Evolutionary conservation across 257 asterid genomes (phyloP), one percentile per base, ranked within the genome.

Genomic region (Gentiana macrophylla): DNA sequence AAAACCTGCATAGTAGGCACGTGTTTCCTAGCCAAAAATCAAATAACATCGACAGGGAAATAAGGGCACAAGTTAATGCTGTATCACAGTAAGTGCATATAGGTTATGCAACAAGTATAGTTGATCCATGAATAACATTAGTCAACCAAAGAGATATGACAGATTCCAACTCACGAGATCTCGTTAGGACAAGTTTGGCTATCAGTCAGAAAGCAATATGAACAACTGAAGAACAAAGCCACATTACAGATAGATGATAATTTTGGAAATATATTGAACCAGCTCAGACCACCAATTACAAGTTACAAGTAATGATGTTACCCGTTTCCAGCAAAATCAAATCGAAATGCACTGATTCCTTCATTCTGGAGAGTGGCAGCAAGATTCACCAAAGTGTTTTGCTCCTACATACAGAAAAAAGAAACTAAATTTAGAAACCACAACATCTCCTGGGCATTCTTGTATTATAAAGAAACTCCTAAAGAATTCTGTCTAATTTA

Each of bases 271-370:
- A 5, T 41, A 41, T 0, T 56, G 11, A 51, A 52, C 4, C 54
- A 62, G 32, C 35, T 63, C 32, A 12, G 35, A 44, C 62, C 15
- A 59, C 45, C 35, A 37, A 34, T 35, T 38, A 63, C 8, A 33
- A 37, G 75, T 58, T 24, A 24, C 24, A 24, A 24, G 24, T 24
- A 24, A 24, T 24, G 24, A 24, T 24, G 24, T 24, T 72, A 82
- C 98, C 98, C 96, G 63, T 86, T 84, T 71, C 97, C 96, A 63
- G 96, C 69, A 71, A 90, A 90, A 79, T 90, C 97, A 58, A 90
- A 84, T 58, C 77, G 70, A 37, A 75, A 68, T 68, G 70, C 79
- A 70, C 82, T 75, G 64, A 84, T 90, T 76, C 97, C 96, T 70
- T 77, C 88, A 10, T 72, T 80, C 68, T 80, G 89, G 62, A 90